These are phyloP conservation scores for Nepenthes alata DNA, from an alignment of 179 eudicot species.

Conservation along the genomic window DNA sequence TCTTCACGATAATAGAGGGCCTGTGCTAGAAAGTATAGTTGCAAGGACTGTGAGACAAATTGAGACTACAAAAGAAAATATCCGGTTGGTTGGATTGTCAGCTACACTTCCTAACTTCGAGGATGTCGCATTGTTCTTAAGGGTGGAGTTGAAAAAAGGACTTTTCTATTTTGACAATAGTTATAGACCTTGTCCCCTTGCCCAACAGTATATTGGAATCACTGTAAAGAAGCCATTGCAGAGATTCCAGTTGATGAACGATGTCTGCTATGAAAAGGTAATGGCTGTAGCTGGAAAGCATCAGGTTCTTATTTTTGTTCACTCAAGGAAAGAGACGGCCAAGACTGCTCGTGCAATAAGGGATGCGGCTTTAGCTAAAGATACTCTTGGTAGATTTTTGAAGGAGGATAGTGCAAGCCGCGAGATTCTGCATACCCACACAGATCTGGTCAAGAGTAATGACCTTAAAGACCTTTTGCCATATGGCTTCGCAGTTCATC, in stretches of 20 bases:
- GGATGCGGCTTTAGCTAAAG: slow-evolving; percentile 83
- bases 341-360: slow-evolving; percentile 84
- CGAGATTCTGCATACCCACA: slow-evolving; percentile 65
- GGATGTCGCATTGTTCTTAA: slow-evolving; percentile 78
- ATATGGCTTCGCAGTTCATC: slow-evolving; percentile 91
- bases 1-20: slow-evolving; percentile 93
- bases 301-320: slow-evolving; percentile 86
- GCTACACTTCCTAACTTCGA: slow-evolving; percentile 90
- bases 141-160: slow-evolving; percentile 66
- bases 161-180: slow-evolving; percentile 83
- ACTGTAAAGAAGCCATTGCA: slow-evolving; percentile 85
- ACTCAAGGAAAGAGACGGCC: slow-evolving; percentile 91
- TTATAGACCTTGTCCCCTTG: slow-evolving; percentile 90
- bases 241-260: slow-evolving; percentile 95
- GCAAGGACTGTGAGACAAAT: slow-evolving; percentile 91
- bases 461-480: slow-evolving; percentile 87
- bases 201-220: slow-evolving; percentile 88
- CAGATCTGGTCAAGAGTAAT: slow-evolving; percentile 70
- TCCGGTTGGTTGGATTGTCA: slow-evolving; percentile 81
- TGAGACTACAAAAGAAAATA: slow-evolving; percentile 86
- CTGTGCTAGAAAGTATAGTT: slow-evolving; percentile 89
- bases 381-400: slow-evolving; percentile 65
- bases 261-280: slow-evolving; percentile 88
- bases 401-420: slow-evolving; percentile 89
- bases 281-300: slow-evolving; percentile 69